Conservation (phyloP, 768 basidiomycete genomes). For the Tulasnella sp. region DNA sequence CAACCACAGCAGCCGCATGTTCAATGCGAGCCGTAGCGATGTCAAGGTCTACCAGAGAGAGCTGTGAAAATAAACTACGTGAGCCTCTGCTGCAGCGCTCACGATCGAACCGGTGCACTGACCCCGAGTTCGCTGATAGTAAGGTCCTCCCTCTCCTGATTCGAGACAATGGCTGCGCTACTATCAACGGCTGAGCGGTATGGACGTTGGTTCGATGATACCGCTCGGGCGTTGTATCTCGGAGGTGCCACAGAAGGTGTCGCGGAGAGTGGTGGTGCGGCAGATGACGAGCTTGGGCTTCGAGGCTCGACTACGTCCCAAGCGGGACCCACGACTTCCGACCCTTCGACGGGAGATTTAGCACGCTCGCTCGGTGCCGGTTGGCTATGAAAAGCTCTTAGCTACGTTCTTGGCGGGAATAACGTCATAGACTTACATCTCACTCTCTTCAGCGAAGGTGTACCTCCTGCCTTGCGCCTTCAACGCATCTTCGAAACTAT, state of each 20-base stretch:
- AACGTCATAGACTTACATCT: neutral
- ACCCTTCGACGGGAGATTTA: neutral
- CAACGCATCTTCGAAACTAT: neutral
- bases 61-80: neutral
- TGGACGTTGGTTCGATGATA: neutral
- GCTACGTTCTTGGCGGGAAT: neutral
- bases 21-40: neutral
- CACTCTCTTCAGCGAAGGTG: constrained; percentile 1
- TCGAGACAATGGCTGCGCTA: neutral
- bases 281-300: neutral
- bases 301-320: neutral
- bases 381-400: neutral
- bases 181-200: neutral
- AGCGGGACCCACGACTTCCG: neutral
- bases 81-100: neutral
- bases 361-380: neutral
- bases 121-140: neutral
- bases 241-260: neutral
- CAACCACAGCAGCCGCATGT: neutral
- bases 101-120: neutral
- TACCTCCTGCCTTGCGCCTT: neutral
- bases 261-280: neutral
- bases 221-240: neutral
- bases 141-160: neutral
- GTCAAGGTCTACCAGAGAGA: neutral